These are phyloP conservation scores for Eimeria praecox DNA, from an alignment of 169 alveolate genomes.

Conservation along the genomic window DNA sequence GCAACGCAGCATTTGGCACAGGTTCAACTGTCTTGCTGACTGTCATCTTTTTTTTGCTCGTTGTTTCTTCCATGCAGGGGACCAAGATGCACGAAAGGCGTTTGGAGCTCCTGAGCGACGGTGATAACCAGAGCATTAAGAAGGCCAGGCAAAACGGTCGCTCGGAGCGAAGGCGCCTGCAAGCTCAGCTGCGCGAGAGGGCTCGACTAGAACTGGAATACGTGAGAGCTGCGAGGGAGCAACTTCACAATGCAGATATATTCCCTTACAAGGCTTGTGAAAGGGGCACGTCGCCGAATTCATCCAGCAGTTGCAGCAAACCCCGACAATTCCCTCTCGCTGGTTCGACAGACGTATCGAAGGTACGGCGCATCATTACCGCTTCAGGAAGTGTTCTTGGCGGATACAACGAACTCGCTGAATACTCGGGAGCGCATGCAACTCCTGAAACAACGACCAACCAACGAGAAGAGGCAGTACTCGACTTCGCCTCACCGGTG, in stretches of 20 bases:
- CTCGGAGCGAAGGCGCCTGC: conserved; percentile 13
- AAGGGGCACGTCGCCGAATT: not conserved
- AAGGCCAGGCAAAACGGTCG: conserved; percentile 16
- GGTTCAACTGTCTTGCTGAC: not conserved
- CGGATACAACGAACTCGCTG: not conserved
- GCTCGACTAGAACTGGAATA: conserved; percentile 3
- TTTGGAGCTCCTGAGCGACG: not conserved
- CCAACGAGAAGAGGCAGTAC: not conserved
- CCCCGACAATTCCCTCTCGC: conserved; percentile 16
- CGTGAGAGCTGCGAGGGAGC: conserved; percentile 15
- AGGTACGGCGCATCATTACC: not conserved
- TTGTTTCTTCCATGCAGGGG: not conserved
- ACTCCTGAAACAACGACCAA: not conserved
- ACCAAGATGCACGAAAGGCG: not conserved
- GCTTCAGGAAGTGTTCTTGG: not conserved
- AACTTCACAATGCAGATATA: not conserved
- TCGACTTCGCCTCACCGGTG: not conserved
- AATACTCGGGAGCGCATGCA: not conserved
- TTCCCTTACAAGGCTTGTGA: not conserved
- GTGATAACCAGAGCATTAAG: not conserved
- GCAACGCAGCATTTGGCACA: not conserved
- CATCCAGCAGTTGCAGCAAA: not conserved
- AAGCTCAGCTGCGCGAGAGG: conserved; percentile 52
- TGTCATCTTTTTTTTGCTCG: not conserved
- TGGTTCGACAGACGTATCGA: conserved; percentile 1